These are phyloP conservation scores for Orbilia blumenaviensis DNA, from an alignment of 2,329 filamentous ascomycete species.

Conservation along the genomic window DNA sequence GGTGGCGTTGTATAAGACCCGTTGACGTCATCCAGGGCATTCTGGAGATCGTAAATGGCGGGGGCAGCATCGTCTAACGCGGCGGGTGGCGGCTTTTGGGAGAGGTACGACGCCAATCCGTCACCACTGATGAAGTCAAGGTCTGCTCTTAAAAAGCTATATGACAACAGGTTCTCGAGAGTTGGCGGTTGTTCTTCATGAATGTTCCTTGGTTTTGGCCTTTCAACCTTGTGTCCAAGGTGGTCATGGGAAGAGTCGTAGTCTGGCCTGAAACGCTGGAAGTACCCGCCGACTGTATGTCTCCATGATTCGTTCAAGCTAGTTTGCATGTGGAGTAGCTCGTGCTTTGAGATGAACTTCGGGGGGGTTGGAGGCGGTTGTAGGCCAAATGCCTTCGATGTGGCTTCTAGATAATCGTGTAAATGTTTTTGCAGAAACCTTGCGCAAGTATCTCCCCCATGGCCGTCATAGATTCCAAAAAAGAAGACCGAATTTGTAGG, in stretches of 20 bases:
- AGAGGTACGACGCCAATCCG: constrained; percentile 64
- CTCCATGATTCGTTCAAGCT: constrained; percentile 80
- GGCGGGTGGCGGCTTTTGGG: constrained; percentile 70
- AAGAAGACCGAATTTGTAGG: constrained; percentile 73
- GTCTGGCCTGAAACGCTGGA: constrained; percentile 84
- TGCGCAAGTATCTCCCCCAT: constrained; percentile 89
- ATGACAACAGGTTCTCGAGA: constrained; percentile 82
- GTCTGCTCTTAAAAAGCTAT: constrained; percentile 92
- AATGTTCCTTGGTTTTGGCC: constrained; percentile 43
- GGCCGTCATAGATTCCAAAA: constrained; percentile 95
- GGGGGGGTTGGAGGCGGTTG: constrained; percentile 45
- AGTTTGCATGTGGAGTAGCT: constrained; percentile 74
- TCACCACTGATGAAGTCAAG: constrained; percentile 93
- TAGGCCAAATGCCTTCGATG: constrained; percentile 70
- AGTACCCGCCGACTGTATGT: constrained; percentile 89
- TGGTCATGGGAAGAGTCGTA: constrained; percentile 65
- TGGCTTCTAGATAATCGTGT: constrained; percentile 87
- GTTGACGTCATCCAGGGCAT: constrained; percentile 48
- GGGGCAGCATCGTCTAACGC: constrained; percentile 70
- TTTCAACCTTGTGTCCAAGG: constrained; percentile 40
- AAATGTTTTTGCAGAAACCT: constrained; percentile 84
- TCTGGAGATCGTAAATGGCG: constrained; percentile 72
- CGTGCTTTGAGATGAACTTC: constrained; percentile 62
- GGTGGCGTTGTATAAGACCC: constrained; percentile 49
- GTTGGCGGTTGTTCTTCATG: constrained; percentile 64